A percentile compares a stretch with the other conserved stretches of the same genome.
Evolutionary conservation across 371 early-diverging fungal species (phyloP).

Genomic region (Coemansia sp.): DNA sequence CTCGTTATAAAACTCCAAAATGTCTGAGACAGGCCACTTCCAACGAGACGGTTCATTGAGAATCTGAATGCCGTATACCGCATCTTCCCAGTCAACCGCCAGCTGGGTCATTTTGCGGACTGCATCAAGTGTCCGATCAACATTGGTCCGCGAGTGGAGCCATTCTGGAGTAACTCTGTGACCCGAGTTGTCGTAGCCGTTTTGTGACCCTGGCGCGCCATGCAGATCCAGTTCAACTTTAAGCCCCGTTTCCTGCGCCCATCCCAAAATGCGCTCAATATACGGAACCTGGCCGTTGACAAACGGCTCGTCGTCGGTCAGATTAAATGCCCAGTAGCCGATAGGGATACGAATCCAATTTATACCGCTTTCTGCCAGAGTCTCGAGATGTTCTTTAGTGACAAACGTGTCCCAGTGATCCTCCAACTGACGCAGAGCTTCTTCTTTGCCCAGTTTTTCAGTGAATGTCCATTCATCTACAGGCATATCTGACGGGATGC

Average conservation of each 20-base stretch:
- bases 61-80: conserved; percentile 50
- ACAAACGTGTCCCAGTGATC: conserved; percentile 69
- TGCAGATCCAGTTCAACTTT: conserved; percentile 75
- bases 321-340: conserved; percentile 72
- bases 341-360: conserved; percentile 75
- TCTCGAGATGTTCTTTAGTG: conserved; percentile 63
- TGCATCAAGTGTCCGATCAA: conserved; percentile 42
- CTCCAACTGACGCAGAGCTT: conserved; percentile 57
- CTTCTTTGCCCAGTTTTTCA: conserved; percentile 58
- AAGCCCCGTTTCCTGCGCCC: conserved; percentile 70
- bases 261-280: conserved; percentile 60
- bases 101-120: conserved; percentile 35
- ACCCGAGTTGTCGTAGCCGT: conserved; percentile 74
- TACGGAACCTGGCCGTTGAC: conserved; percentile 57
- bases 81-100: conserved; percentile 37
- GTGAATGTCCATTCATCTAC: conserved; percentile 69
- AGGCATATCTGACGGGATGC: conserved; percentile 24
- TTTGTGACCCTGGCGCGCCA: conserved; percentile 74
- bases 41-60: conserved; percentile 54
- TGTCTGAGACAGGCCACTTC: conserved; percentile 40
- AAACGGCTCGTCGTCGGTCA: conserved; percentile 57
- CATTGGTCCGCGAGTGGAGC: conserved; percentile 37
- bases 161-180: conserved; percentile 51
- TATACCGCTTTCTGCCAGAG: conserved; percentile 62
- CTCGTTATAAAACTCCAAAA: conserved; percentile 48